Evolutionary conservation across 371 early-diverging fungal genomes (phyloP), one percentile per base, ranked within the genome.

Genomic region (Choanephora cucurbitarum): DNA sequence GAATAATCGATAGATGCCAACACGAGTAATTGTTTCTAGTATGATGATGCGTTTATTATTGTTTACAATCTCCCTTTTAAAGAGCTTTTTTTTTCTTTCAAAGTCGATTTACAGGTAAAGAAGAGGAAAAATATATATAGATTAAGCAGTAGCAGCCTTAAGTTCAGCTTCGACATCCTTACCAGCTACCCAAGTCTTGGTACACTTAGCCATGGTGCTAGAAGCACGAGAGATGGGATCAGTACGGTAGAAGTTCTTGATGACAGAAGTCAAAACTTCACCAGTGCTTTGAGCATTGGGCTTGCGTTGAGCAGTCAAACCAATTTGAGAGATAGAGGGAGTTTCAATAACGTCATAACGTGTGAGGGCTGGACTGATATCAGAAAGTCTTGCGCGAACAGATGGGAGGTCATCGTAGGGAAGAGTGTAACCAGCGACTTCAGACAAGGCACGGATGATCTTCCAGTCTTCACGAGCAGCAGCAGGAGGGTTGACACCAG

Each of bases 401-500:
- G 88, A 82, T 6, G 77, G 67, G 22, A 93, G 71, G 59, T 93
- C 91, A 56, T 96, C 94, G 69, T 98, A 98, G 11, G 95, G 92
- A 52, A 98, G 81, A 3, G 93, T 75, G 7, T 83, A 74, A 6
- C 95, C 96, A 22, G 87, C 80, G 15, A 94, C 84, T 73, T 98
- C 97, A 10, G 96, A 93, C 47, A 98, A 79, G 8, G 98, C 98
- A 53, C 98, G 91, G 57, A 98, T 81, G 55, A 98, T 95, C 88
- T 93, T 93, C 98, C 97, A 98, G 82, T 97, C 98, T 64, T 96
- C 97, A 58, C 97, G 93, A 15, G 97, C 92, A 44, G 87, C 93
- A 24, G 85, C 89, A 8, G 96, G 95, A 49, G 94, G 88, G 49
- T 90, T 84, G 22, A 97, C 95, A 18, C 97, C 95, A 45, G 95